Base-by-base conservation (phyloP, 2,329 filamentous ascomycete species). In the Aureobasidium sp. region DNA sequence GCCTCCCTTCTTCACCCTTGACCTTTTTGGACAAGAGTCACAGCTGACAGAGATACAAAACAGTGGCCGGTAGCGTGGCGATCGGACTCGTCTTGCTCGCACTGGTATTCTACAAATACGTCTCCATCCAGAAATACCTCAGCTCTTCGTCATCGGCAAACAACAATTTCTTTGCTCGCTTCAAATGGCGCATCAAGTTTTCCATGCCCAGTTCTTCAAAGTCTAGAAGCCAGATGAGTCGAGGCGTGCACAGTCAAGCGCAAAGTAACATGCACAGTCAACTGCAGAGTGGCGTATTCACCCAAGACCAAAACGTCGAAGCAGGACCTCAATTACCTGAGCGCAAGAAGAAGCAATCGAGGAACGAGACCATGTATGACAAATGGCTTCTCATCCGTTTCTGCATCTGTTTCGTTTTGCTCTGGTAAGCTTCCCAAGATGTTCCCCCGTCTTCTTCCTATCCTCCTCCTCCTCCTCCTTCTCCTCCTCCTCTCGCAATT, bases 311-410 rank as follows among this genome's bases (percentile, higher is more conserved):
- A 11, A 49, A 32, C 16, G 10, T 39, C 17, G 35, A 27, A 27
- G 37, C 5, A 3, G 40, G 17, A 6, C 32, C 48, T 2, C 48
- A 51, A 6, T 14, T 49, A 8, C 48, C 48, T 16, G 37, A 8
- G 17, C 21, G 25, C 19, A 12, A 51, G 17, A 6, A 16, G 24
- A 24, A 17, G 16, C 3, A 10, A 3, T 24, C 34, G 25, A 51
- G 41, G n/a, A 37, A 51, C 16, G 29, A 32, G 5, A 32, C 35
- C 0, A 51, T 37, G n/a, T 51, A 51, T 12, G 56, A 57, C 29
- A 47, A 45, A 25, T 60, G 58, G 58, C 49, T 60, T 1, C 14
- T 60, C 11, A 29, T 58, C 27, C 58, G 58, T 32, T 60, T 60
- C 38, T 54, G 47, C 2, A 52, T 59, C 30, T 55, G 54, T 12